Percentiles rank a stretch among this genome's conserved stretches.
Conservation (phyloP, 768 basidiomycete species). For the Auricularia sp. region DNA sequence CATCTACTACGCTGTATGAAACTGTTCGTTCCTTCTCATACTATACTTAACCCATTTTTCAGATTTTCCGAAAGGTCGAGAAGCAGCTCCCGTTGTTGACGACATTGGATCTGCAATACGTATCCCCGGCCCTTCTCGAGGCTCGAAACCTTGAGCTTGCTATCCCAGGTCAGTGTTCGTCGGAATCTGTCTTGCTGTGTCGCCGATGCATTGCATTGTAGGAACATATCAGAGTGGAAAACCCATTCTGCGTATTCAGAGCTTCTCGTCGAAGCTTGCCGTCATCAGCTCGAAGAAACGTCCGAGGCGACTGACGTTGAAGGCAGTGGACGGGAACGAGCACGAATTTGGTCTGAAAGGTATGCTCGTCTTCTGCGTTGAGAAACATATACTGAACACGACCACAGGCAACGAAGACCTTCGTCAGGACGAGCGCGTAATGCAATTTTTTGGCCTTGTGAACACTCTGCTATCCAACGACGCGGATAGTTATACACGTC, state of each 20-base stretch:
- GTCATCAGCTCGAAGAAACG: slow-evolving; percentile 97
- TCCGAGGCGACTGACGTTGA: slow-evolving; percentile 76
- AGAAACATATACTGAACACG: background rate
- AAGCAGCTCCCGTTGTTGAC: slow-evolving; percentile 85
- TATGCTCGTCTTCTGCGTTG: slow-evolving; percentile 17
- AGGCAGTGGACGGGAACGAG: slow-evolving; percentile 86
- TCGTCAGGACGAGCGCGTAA: slow-evolving; percentile 96
- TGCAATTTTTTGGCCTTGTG: slow-evolving; percentile 96
- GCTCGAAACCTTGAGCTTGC: slow-evolving; percentile 87
- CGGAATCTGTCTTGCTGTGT: too few species aligned
- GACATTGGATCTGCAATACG: slow-evolving; percentile 91
- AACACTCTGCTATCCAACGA: slow-evolving; percentile 91
- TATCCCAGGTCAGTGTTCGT: slow-evolving; percentile 60
- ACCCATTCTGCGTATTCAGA: slow-evolving; percentile 67
- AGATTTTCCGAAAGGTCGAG: slow-evolving; percentile 96
- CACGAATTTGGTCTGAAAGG: slow-evolving; percentile 92
- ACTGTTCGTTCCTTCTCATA: background rate
- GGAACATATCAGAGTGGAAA: slow-evolving; percentile 90
- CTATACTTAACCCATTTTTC: background rate
- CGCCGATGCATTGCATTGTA: slow-evolving; percentile 17
- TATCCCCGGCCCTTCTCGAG: slow-evolving; percentile 84
- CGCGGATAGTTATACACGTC: slow-evolving; percentile 90
- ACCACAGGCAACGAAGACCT: slow-evolving; percentile 88
- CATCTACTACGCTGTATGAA: slow-evolving; percentile 85
- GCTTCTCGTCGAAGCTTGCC: slow-evolving; percentile 80